These are phyloP conservation scores for Zymoseptoria brevis DNA, from an alignment of 2,329 filamentous ascomycete species.

Conservation along the genomic window DNA sequence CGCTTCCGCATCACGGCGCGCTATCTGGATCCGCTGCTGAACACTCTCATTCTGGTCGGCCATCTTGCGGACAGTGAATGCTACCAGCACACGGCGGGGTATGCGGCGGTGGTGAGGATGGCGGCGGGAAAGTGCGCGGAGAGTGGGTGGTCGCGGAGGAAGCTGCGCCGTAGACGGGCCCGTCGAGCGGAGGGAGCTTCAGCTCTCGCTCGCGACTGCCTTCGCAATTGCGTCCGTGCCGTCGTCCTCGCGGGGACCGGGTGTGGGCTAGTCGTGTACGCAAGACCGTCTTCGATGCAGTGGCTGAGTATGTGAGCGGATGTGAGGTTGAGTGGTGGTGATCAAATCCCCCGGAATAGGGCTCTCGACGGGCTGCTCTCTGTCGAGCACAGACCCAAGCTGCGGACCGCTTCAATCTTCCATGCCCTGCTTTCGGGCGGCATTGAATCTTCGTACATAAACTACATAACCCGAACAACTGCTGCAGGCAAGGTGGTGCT, in stretches of 20 bases:
- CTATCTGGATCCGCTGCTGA: constrained; percentile 73
- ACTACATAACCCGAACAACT: background rate
- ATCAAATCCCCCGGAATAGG: background rate
- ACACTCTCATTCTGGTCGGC: constrained; percentile 45
- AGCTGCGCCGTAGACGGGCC: constrained; percentile 9
- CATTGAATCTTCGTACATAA: background rate
- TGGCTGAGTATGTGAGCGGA: background rate
- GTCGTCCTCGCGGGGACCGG: background rate
- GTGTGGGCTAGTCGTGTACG: background rate
- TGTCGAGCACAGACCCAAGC: background rate
- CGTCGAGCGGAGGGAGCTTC: background rate
- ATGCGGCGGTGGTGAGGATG: constrained; percentile 6
- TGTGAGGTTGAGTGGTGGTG: background rate
- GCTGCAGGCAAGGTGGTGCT: background rate
- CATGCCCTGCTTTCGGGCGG: background rate
- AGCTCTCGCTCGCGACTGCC: background rate
- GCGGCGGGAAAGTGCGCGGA: constrained; percentile 5
- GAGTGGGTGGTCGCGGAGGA: constrained; percentile 5
- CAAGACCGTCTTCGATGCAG: background rate
- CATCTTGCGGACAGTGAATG: constrained; percentile 25
- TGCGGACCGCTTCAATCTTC: background rate
- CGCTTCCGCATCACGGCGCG: constrained; percentile 93
- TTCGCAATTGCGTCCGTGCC: background rate
- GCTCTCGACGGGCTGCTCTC: background rate
- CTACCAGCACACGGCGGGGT: constrained; percentile 3